Base-by-base conservation (phyloP, 2,329 filamentous ascomycete genomes). In the Pseudogymnoascus sp. region DNA sequence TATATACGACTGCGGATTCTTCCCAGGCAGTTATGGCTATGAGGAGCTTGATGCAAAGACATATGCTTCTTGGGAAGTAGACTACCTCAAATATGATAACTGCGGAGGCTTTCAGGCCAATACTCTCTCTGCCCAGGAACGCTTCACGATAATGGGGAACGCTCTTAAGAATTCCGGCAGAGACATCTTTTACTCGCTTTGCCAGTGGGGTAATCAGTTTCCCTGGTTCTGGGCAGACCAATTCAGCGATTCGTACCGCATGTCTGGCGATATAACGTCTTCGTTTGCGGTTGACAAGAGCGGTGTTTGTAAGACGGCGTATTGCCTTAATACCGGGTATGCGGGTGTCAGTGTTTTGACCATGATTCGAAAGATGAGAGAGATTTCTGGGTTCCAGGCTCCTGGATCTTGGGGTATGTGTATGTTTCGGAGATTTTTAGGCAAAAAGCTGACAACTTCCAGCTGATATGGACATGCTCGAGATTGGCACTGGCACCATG, bases 291-390 rank as follows among this genome's bases (percentile, higher is more conserved):
- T 64, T 4, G 70, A 71, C 16, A 69, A 61, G 0, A 66, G 64
- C 16, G 68, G 70, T 3, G 67, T 69, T 16, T 73, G 72, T 61
- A 67, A 66, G 42, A 74, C 72, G 1, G 71, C 74, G 3, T 73
- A 75, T 60, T 76, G 73, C 45, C 66, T 75, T 4, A 74, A 75
- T 59, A 74, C 69, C 1, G 73, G 72, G 3, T 74, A 74, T 63
- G 72, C 73, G 5, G 71, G 71, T 0, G 69, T 71, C 31, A 69
- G 68, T 36, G 70, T 74, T 23, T 23, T 74, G 45, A 73, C 70
- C 0, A 74, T 73, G 64, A 73, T 74, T 26, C 69, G 69, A 10
- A 74, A 74, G 66, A 73, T 74, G 73, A 64, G 73, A 10, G 73
- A 75, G 67, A 68, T 75, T 7, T 68, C 69, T 2, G 61, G 64